phyloP scores from a whole-genome alignment of 2,329 filamentous ascomycete species.

The Fusarium nodosum region DNA sequence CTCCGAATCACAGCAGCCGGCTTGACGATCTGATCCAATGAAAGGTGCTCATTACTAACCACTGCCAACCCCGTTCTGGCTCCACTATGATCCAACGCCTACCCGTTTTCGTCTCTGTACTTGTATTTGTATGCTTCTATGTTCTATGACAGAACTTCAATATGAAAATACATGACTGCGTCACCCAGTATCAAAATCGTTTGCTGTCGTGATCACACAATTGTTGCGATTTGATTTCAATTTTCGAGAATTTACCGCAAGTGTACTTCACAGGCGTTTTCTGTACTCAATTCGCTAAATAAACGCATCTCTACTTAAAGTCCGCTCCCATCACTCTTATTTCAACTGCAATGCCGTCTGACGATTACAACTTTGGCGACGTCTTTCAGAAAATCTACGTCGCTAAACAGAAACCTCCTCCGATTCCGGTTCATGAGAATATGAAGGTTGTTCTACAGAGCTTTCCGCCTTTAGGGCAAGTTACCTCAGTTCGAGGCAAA shows the following conservation, averaged over 20 bases:
- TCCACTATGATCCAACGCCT: constrained; percentile 36
- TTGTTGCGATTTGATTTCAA: not conserved
- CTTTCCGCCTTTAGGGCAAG: constrained; percentile 81
- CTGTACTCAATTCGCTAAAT: constrained; percentile 17
- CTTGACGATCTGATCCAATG: constrained; percentile 52
- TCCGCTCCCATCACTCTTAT: constrained; percentile 20
- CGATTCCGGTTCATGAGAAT: constrained; percentile 44
- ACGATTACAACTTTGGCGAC: constrained; percentile 54
- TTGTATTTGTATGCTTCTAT: constrained; percentile 1
- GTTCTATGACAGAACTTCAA: constrained; percentile 9
- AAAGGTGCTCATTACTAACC: constrained; percentile 53
- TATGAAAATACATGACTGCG: constrained; percentile 17
- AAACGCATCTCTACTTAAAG: constrained; percentile 23
- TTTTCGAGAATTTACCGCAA: not conserved
- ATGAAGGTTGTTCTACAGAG: constrained; percentile 61
- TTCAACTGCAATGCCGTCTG: constrained; percentile 45
- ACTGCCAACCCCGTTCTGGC: constrained; percentile 18
- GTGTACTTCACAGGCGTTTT: not conserved
- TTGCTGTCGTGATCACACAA: constrained; percentile 12
- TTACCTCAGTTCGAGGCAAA: constrained; percentile 69
- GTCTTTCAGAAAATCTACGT: constrained; percentile 57
- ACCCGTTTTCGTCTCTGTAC: constrained; percentile 37
- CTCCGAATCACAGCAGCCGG: constrained; percentile 55
- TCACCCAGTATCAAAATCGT: constrained; percentile 7
- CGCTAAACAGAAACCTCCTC: constrained; percentile 55